Base-by-base conservation (phyloP, 208 protist genomes). In the Trypanosoma melophagium region DNA sequence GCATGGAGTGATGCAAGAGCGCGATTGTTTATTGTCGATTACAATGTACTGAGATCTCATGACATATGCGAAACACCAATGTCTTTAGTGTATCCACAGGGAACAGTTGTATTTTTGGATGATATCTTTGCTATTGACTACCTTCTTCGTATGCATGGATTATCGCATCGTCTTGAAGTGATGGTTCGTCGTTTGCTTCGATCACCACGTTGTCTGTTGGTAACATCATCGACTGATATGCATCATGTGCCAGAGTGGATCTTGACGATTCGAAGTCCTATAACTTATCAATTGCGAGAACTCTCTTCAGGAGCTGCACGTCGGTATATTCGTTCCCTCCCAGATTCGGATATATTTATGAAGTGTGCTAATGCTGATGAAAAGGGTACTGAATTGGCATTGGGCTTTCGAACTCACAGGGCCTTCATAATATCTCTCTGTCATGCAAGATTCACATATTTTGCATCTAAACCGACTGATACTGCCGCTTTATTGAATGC, bases 31-130 rank as follows among this genome's bases (percentile, higher is more conserved):
- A 21, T 42, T 66, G 9, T 72, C 40, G 67, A 72, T 66, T 66
- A 44, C 28, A 71, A 74, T 13, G 42, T 60, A 17, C 56, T 90
- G 38, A 59, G 68, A 13, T 57, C 68, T 7, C 31, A 79, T 17
- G 56, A 60, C 12, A 56, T 38, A 13, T 59, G 64, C 4, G 31
- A 24, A 2, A 2, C 13, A 25, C 41, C 49, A 22, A 14, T 13
- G 3, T 24, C 45, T 4, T 35, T 21, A n/a, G 28, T 8, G 17
- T 75, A 72, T 50, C 56, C 61, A 2, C 69, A 58, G 4, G 69
- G 77, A 19, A 84, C 83, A 2, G 71, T 91, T 25, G 35, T 94
- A 2, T 60, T 94, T 8, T 61, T 84, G 22, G 88, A 94, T 55
- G 83, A 91, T 52, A 58, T 90, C 17, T 74, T 79, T 16, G 55